Conservation (phyloP, 768 basidiomycete genomes). For the Calocera cornea region DNA sequence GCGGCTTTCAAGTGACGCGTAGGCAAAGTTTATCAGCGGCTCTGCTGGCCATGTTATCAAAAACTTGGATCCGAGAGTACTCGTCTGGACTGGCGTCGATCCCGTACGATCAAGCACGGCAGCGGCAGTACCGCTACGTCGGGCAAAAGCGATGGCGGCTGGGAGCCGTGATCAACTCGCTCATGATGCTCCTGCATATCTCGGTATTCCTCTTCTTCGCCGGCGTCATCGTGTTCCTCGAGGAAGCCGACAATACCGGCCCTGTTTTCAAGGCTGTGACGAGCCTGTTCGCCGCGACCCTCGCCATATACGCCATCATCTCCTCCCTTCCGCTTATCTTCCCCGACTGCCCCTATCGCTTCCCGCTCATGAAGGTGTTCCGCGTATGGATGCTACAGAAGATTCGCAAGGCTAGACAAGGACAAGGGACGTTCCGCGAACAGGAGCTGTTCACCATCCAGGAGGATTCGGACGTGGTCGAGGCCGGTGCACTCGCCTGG, state of each 20-base stretch:
- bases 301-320: not conserved
- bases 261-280: not conserved
- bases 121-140: constrained; percentile 31
- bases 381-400: constrained; percentile 1
- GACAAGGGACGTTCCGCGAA: not conserved
- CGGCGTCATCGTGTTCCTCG: constrained; percentile 34
- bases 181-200: constrained; percentile 36
- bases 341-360: not conserved
- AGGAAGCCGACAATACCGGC: not conserved
- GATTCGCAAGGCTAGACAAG: not conserved
- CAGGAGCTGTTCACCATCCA: not conserved
- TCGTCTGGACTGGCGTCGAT: constrained; percentile 13
- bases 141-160: constrained; percentile 31
- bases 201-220: constrained; percentile 40
- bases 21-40: constrained; percentile 15
- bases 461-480: not conserved
- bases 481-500: not conserved
- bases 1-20: not conserved
- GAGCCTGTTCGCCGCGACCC: not conserved
- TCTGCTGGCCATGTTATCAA: constrained; percentile 34
- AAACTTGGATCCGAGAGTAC: constrained; percentile 38
- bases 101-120: constrained; percentile 29
- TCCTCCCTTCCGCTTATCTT: not conserved
- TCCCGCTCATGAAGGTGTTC: not conserved
- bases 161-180: constrained; percentile 28